Conservation (phyloP, 2,329 filamentous ascomycete genomes). For the Microdochium paspali region DNA sequence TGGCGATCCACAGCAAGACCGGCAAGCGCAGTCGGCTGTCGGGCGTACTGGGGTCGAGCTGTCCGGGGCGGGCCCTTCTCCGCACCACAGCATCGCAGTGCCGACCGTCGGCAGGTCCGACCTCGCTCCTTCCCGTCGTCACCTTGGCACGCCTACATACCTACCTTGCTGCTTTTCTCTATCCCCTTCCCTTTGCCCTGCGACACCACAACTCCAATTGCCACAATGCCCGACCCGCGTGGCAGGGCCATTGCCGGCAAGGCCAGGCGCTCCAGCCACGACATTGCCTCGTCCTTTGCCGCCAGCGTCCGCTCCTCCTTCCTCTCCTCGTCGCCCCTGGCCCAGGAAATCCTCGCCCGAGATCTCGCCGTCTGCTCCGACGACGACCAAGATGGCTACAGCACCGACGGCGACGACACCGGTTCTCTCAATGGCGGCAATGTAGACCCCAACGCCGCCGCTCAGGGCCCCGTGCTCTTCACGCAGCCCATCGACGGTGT, state of each 20-base stretch:
- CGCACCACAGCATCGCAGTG: too few species aligned
- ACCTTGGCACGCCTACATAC: too few species aligned
- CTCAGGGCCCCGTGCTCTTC: slow-evolving; percentile 45
- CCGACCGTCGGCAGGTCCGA: background rate
- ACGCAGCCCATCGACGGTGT: slow-evolving; percentile 64
- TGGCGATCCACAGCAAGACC: too few species aligned
- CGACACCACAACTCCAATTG: background rate
- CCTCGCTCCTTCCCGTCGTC: too few species aligned
- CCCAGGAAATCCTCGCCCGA: slow-evolving; percentile 53
- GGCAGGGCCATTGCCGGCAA: background rate
- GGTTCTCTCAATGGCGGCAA: slow-evolving; percentile 18
- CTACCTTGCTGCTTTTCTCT: background rate
- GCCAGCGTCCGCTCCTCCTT: background rate
- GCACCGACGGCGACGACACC: slow-evolving; percentile 18
- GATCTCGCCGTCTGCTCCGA: slow-evolving; percentile 58
- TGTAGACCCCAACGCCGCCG: slow-evolving; percentile 17
- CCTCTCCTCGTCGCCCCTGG: slow-evolving; percentile 41
- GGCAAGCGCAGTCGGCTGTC: too few species aligned
- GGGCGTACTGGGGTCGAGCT: too few species aligned
- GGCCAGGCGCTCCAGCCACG: background rate
- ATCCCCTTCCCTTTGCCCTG: background rate
- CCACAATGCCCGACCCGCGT: background rate
- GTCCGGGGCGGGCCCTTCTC: too few species aligned
- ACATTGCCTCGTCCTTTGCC: background rate
- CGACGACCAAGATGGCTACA: slow-evolving; percentile 36